phyloP scores from a whole-genome alignment of 768 basidiomycete species.

The Leucosporidium creatinivorum region DNA sequence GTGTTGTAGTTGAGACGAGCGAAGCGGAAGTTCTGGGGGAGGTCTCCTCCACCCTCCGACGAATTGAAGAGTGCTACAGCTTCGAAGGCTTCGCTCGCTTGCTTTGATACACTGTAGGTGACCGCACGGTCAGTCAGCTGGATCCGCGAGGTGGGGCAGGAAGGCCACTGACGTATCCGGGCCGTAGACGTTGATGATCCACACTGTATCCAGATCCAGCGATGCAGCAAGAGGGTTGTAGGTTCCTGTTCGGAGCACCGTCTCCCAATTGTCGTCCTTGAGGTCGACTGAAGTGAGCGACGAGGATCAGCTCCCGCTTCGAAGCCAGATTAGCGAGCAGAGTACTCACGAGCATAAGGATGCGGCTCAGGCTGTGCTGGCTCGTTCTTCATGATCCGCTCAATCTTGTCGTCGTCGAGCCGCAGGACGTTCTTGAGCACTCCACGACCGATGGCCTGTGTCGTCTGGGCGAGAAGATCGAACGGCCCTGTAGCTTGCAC shows the following conservation, averaged over 20 bases:
- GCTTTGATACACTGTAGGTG: no score
- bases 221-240: conserved; percentile 13
- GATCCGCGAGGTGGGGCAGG: no score
- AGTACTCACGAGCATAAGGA: conserved; percentile 15
- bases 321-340: no score
- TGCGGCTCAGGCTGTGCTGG: background rate
- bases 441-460: background rate
- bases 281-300: conserved; percentile 13
- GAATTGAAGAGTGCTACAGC: conserved; percentile 15
- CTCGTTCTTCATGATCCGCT: conserved; percentile 2
- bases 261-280: conserved; percentile 23
- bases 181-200: conserved; percentile 27
- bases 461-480: background rate
- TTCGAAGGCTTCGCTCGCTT: conserved; percentile 5
- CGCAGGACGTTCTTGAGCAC: conserved; percentile 15
- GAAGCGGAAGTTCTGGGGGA: conserved; percentile 17
- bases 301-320: background rate
- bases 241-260: conserved; percentile 10
- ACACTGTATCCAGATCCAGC: conserved; percentile 11
- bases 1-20: conserved; percentile 23
- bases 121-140: no score
- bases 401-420: conserved; percentile 25
- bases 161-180: conserved; percentile 20
- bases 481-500: no score
- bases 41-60: conserved; percentile 11